These are phyloP conservation scores for Antitrichia curtipendula DNA, from an alignment of 225 moss, liverwort and hornwort species.

Conservation along the genomic window DNA sequence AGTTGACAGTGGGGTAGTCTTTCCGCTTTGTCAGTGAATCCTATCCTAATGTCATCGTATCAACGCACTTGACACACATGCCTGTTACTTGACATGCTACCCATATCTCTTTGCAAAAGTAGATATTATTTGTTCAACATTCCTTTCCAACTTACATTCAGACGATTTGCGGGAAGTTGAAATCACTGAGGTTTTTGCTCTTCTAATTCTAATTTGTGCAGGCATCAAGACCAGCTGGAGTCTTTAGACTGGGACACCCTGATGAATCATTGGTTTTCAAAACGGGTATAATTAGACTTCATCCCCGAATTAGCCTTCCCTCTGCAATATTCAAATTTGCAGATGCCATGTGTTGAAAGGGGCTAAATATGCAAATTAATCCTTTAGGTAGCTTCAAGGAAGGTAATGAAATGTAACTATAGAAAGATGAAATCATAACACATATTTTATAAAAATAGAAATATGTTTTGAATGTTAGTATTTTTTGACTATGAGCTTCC, in stretches of 20 bases:
- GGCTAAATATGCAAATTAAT: neutral
- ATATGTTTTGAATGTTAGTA: neutral
- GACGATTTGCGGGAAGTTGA: neutral
- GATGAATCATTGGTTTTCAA: slow-evolving; percentile 73
- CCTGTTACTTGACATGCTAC: neutral
- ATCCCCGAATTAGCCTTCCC: neutral
- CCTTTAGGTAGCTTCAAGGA: neutral
- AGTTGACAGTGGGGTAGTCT: slow-evolving; percentile 7
- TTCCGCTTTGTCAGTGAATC: slow-evolving; percentile 2
- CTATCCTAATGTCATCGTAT: neutral
- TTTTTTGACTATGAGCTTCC: neutral
- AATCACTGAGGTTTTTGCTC: neutral
- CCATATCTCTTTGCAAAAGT: neutral
- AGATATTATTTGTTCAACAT: neutral
- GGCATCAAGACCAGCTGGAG: slow-evolving; percentile 42
- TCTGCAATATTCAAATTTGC: neutral
- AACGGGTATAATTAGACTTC: slow-evolving; percentile 39
- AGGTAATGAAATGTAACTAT: neutral
- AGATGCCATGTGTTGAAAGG: neutral
- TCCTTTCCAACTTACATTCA: neutral
- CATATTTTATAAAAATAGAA: neutral
- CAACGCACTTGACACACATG: neutral
- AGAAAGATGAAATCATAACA: neutral
- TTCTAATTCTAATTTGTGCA: neutral
- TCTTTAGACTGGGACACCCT: slow-evolving; percentile 75